phyloP scores from a whole-genome alignment of 495 filamentous ascomycete species.

The Pseudevernia furfuracea region DNA sequence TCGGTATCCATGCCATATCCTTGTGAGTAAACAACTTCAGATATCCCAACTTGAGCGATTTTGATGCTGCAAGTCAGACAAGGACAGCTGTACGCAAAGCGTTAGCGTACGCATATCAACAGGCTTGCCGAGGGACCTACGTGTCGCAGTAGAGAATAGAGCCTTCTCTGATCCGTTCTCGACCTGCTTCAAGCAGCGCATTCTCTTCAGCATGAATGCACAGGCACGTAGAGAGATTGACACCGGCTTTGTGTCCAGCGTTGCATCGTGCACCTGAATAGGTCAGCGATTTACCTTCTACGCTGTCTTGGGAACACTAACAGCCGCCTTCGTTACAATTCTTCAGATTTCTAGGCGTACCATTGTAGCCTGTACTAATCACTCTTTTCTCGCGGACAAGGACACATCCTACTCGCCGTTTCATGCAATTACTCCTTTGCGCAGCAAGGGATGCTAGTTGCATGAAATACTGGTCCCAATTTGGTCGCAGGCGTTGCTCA shows the following conservation, averaged over 20 bases:
- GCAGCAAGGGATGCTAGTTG: slow-evolving; percentile 83
- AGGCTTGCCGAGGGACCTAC: slow-evolving; percentile 28
- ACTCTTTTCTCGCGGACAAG: slow-evolving; percentile 83
- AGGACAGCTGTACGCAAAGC: slow-evolving; percentile 52
- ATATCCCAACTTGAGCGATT: slow-evolving; percentile 90
- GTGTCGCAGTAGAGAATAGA: slow-evolving; percentile 90
- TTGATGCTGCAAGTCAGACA: slow-evolving; percentile 99
- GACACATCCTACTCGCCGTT: slow-evolving; percentile 88
- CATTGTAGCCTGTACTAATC: slow-evolving; percentile 96
- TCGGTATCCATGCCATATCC: slow-evolving; percentile 86
- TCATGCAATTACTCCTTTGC: slow-evolving; percentile 95
- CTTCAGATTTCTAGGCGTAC: slow-evolving; percentile 72
- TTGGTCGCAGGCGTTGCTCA: slow-evolving; percentile 74
- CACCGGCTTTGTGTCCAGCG: slow-evolving; percentile 57
- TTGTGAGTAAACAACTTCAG: slow-evolving; percentile 88
- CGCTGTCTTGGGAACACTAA: slow-evolving; percentile 29
- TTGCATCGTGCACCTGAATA: slow-evolving; percentile 68
- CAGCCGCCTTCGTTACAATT: slow-evolving; percentile 96
- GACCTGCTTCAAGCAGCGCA: slow-evolving; percentile 84
- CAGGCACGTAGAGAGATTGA: slow-evolving; percentile 73
- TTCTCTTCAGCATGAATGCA: slow-evolving; percentile 98
- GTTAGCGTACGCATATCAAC: not conserved
- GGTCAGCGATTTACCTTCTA: slow-evolving; percentile 3
- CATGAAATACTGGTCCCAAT: slow-evolving; percentile 99
- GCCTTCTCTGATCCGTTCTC: slow-evolving; percentile 75